Evolutionary conservation across 441 rosid genomes (phyloP).

Genomic region (Corymbia calophylla): DNA sequence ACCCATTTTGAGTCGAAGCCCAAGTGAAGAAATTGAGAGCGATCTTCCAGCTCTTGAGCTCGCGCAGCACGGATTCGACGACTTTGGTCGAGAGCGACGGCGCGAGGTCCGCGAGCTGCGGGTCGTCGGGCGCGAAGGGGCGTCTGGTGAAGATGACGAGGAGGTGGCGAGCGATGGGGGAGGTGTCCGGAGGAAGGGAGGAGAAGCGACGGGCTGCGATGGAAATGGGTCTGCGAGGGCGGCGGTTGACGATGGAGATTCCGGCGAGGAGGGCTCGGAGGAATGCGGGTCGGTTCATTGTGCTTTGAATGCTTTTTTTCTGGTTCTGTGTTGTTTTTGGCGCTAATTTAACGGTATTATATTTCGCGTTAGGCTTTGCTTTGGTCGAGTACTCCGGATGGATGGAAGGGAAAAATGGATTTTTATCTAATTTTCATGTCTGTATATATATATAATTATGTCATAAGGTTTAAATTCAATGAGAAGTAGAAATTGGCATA

Average conservation of each 20-base stretch:
- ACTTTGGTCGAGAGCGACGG: slow-evolving; percentile 54
- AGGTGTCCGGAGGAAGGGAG: slow-evolving; percentile 8
- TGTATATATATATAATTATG: not conserved
- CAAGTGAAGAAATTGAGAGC: slow-evolving; percentile 60
- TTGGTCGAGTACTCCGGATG: not conserved
- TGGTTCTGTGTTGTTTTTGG: not conserved
- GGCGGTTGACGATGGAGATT: not conserved
- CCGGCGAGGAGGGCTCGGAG: not conserved
- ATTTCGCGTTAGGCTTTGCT: not conserved
- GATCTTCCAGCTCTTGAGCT: slow-evolving; percentile 48
- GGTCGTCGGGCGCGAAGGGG: slow-evolving; percentile 34
- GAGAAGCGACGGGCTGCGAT: slow-evolving; percentile 2
- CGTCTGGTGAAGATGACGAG: slow-evolving; percentile 35
- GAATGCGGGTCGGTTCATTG: not conserved
- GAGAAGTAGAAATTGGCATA: fast-evolving
- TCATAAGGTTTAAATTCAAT: not conserved
- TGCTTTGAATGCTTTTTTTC: not conserved
- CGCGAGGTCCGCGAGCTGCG: slow-evolving; percentile 39
- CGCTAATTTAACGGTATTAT: not conserved
- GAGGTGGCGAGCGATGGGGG: slow-evolving; percentile 1
- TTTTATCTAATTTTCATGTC: not conserved
- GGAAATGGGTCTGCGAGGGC: slow-evolving; percentile 15
- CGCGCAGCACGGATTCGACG: slow-evolving; percentile 57
- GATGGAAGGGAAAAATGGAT: not conserved
- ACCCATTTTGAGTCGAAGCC: slow-evolving; percentile 62